Evolutionary conservation across 2,329 filamentous ascomycete genomes (phyloP), one percentile per base, ranked within the genome.

Genomic region (Cryphonectria japonica): DNA sequence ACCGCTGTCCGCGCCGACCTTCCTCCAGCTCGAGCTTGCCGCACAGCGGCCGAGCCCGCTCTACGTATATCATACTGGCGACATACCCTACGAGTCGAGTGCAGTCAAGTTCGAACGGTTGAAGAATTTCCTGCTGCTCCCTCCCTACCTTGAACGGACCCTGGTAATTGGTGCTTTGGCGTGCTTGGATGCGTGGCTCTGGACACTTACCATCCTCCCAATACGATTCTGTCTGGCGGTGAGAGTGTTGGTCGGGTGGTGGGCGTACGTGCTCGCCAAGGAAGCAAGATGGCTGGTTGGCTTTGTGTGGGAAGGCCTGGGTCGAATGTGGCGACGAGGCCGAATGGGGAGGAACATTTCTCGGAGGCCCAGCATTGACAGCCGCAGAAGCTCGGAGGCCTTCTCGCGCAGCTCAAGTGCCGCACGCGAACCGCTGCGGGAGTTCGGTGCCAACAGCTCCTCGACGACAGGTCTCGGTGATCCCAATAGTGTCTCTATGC

Each of bases 161-260:
- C 86, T 99, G 7, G 89, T 91, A 72, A 98, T 99, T 81, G 96
- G 96, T 8, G 91, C 93, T 0, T 82, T 98, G 46, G 95, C 95
- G 8, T 99, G 96, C 81, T 85, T 99, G 7, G 96, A 99, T 79
- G 93, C 95, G 1, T 99, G 95, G 94, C 87, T 99, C 1, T 96
- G 98, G 82, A 97, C 94, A 0, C 97, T 99, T 76, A 99, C 96
- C 0, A 97, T 99, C 61, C 84, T 99, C 0, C 96, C 96, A 0
- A 86, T 99, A 71, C 89, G 96, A 2, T 98, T 99, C 76, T 80
- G 92, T 68, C 92, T 95, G 71, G 95, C 96, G 0, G 77, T 95
- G 0, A 89, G 89, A 29, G 90, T 98, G 2, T 82, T 99, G 37
- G 80, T 89, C 13, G 87, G 88, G 72, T 98, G 95, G 87, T 97